phyloP scores from a whole-genome alignment of 1,139 yeast species.

The Saccharomyces hybrid region DNA sequence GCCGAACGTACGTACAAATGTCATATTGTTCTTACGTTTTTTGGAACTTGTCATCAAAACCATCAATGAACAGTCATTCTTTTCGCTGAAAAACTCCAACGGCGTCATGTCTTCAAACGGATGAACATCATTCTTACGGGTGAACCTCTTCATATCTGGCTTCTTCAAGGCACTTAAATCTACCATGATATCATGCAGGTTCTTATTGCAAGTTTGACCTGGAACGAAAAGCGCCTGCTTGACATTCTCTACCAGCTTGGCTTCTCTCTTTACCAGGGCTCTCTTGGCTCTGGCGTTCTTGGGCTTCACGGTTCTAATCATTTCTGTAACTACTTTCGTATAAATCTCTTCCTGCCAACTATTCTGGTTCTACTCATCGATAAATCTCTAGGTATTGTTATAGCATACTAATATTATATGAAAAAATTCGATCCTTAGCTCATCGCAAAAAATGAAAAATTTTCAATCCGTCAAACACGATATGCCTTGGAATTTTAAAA shows the following conservation, averaged over 20 bases:
- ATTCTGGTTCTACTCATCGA: not conserved
- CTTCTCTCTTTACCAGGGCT: slow-evolving; percentile 80
- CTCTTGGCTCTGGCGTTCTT: slow-evolving; percentile 95
- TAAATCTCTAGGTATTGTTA: not conserved
- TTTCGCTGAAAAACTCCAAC: slow-evolving; percentile 86
- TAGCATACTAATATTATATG: not conserved
- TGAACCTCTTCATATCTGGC: slow-evolving; percentile 81
- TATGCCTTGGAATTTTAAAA: not conserved
- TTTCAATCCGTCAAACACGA: not conserved
- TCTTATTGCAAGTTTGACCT: slow-evolving; percentile 72
- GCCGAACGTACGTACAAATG: slow-evolving; percentile 83
- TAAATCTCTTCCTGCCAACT: not conserved
- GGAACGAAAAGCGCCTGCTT: slow-evolving; percentile 89
- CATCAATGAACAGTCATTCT: slow-evolving; percentile 81
- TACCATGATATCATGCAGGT: slow-evolving; percentile 81
- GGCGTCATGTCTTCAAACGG: slow-evolving; percentile 91
- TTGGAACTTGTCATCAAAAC: slow-evolving; percentile 77
- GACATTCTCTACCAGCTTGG: slow-evolving; percentile 82
- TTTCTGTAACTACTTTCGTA: slow-evolving; percentile 16
- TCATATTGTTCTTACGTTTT: slow-evolving; percentile 87
- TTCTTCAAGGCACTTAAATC: slow-evolving; percentile 88
- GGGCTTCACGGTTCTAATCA: slow-evolving; percentile 75
- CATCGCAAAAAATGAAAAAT: not conserved
- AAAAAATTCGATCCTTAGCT: not conserved
- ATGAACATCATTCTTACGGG: slow-evolving; percentile 77